Evolutionary conservation across 2,329 filamentous ascomycete species (phyloP).

Genomic region (Scytalidium sp.): DNA sequence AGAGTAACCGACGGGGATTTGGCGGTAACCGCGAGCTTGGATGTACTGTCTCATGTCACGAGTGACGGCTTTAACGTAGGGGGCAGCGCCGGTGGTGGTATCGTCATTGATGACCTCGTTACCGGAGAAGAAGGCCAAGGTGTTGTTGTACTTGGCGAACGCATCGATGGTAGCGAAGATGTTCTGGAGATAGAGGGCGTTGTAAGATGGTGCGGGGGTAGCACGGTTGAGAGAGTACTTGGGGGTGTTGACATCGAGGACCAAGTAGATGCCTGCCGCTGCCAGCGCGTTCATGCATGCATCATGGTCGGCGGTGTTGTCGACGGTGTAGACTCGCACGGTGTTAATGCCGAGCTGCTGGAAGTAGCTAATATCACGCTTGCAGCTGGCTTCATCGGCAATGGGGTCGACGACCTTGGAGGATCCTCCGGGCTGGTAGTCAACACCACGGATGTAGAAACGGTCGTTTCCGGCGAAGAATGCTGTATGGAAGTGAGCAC

Average conservation of each 20-base stretch:
- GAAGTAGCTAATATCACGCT: conserved; percentile 64
- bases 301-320: conserved; percentile 64
- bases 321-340: conserved; percentile 67
- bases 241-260: conserved; percentile 71
- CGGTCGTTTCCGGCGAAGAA: conserved; percentile 25
- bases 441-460: conserved; percentile 59
- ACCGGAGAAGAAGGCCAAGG: conserved; percentile 60
- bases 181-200: conserved; percentile 66
- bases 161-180: conserved; percentile 69
- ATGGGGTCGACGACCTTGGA: conserved; percentile 62
- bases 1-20: conserved; percentile 56
- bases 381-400: conserved; percentile 55
- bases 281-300: conserved; percentile 64
- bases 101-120: conserved; percentile 59
- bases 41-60: conserved; percentile 56
- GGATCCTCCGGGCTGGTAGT: conserved; percentile 64
- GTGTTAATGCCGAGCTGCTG: conserved; percentile 68
- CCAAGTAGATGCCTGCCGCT: conserved; percentile 70
- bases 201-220: conserved; percentile 60
- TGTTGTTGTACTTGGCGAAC: conserved; percentile 66
- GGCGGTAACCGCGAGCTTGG: conserved; percentile 41
- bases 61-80: conserved; percentile 57
- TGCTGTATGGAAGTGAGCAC: conserved; percentile 12
- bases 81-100: conserved; percentile 46
- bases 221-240: conserved; percentile 67